Evolutionary conservation across 179 eudicot species (phyloP).

Genomic region (Silene vulgaris): DNA sequence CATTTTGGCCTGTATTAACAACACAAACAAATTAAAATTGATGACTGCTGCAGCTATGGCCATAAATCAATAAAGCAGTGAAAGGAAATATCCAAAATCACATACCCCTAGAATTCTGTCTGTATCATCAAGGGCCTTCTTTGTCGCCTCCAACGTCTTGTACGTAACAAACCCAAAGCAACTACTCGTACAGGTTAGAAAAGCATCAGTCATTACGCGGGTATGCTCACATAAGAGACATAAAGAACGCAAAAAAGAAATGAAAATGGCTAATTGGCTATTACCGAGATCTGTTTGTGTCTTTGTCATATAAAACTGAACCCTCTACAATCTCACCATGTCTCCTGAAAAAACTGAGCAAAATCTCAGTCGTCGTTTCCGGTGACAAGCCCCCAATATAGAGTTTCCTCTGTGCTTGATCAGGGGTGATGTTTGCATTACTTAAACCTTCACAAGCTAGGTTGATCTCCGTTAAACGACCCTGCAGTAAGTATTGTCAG

Average conservation of each 20-base stretch:
- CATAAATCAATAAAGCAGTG: not conserved
- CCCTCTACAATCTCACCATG: slow-evolving; percentile 68
- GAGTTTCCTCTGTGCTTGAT: slow-evolving; percentile 61
- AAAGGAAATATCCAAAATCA: not conserved
- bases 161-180: slow-evolving; percentile 65
- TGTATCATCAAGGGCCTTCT: slow-evolving; percentile 60
- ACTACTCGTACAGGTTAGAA: slow-evolving; percentile 27
- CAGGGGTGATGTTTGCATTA: slow-evolving; percentile 38
- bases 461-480: slow-evolving; percentile 58
- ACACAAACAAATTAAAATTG: too few species aligned
- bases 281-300: slow-evolving; percentile 57
- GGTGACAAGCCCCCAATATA: slow-evolving; percentile 60
- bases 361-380: slow-evolving; percentile 51
- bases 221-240: too few species aligned
- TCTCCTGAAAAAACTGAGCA: slow-evolving; percentile 48
- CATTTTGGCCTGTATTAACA: too few species aligned
- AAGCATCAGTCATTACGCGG: not conserved
- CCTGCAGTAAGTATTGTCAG: slow-evolving; percentile 29
- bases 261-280: not conserved
- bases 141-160: slow-evolving; percentile 55
- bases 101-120: slow-evolving; percentile 58
- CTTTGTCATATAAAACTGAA: slow-evolving; percentile 65
- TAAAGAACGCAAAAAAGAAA: not conserved
- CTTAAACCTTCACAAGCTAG: slow-evolving; percentile 59
- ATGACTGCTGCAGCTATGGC: not conserved